Conservation (phyloP, 306 rosid genomes). For the Begonia masoniana region DNA sequence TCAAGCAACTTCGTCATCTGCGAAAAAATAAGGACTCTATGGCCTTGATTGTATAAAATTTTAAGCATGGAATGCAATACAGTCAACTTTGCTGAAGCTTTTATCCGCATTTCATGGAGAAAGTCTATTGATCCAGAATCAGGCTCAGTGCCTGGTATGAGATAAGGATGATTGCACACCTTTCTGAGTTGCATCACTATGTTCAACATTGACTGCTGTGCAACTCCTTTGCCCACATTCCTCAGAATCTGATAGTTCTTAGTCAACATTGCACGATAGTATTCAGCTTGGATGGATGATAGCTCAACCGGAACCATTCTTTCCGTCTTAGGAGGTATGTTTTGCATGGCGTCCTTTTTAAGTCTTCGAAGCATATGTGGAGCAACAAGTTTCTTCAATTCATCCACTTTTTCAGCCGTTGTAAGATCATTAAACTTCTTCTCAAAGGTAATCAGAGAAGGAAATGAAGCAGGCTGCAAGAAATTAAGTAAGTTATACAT, state of each 20-base stretch:
- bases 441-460: conserved; percentile 84
- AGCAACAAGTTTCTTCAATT: conserved; percentile 94
- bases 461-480: conserved; percentile 97
- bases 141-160: conserved; percentile 97
- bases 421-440: conserved; percentile 93
- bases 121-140: conserved; percentile 88
- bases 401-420: conserved; percentile 93
- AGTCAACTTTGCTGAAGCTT: conserved; percentile 96
- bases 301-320: conserved; percentile 99
- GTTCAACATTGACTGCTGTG: conserved; percentile 94
- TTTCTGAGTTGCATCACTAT: conserved; percentile 98
- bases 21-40: conserved; percentile 91
- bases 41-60: conserved; percentile 69
- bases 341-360: conserved; percentile 97
- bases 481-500: conserved; percentile 98
- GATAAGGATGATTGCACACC: conserved; percentile 99
- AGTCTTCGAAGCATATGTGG: conserved; percentile 99
- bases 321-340: conserved; percentile 99
- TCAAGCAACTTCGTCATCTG: conserved; percentile 99
- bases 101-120: conserved; percentile 98
- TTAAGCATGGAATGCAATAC: conserved; percentile 95
- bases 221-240: conserved; percentile 93
- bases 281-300: conserved; percentile 98
- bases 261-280: conserved; percentile 98
- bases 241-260: conserved; percentile 91